Percentiles rank a stretch among this genome's conserved stretches.
phyloP scores from a whole-genome alignment of 2,329 filamentous ascomycete genomes.

The Alternaria gaisen region DNA sequence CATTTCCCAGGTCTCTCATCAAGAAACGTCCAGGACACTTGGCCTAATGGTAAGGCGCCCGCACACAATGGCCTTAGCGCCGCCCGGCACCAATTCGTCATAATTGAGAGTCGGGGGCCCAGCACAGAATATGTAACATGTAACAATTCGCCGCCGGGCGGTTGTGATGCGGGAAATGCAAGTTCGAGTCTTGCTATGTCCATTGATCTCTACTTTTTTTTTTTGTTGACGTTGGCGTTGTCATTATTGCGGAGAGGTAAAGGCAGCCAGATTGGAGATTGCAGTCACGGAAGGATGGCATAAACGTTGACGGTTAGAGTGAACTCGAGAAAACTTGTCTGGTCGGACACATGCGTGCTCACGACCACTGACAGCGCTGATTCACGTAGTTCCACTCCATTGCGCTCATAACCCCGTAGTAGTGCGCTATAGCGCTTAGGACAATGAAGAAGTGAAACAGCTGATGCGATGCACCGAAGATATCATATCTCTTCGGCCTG shows the following conservation, averaged over 20 bases:
- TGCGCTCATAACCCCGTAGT: conserved; percentile 9
- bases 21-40: not conserved
- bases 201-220: not conserved
- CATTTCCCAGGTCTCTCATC: not conserved
- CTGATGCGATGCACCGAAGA: conserved; percentile 87
- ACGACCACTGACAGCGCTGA: conserved; percentile 11
- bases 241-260: not conserved
- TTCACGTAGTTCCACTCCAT: conserved; percentile 15
- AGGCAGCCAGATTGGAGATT: not conserved
- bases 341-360: not conserved
- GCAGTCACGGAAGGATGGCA: not conserved
- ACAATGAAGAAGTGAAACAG: conserved; percentile 92
- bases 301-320: not conserved
- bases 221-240: not conserved
- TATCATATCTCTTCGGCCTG: conserved; percentile 80
- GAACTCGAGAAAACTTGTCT: not conserved
- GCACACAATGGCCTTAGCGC: not conserved
- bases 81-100: too few relatives aligned
- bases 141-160: too few relatives aligned
- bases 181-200: not conserved
- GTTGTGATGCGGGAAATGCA: not conserved
- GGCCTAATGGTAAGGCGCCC: not conserved
- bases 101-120: too few relatives aligned
- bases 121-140: too few relatives aligned
- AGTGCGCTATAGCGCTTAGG: conserved; percentile 66